Evolutionary conservation across 352 stramenopile genomes (phyloP), one percentile per base, ranked within the genome.

Genomic region (Globisporangium nagaii): DNA sequence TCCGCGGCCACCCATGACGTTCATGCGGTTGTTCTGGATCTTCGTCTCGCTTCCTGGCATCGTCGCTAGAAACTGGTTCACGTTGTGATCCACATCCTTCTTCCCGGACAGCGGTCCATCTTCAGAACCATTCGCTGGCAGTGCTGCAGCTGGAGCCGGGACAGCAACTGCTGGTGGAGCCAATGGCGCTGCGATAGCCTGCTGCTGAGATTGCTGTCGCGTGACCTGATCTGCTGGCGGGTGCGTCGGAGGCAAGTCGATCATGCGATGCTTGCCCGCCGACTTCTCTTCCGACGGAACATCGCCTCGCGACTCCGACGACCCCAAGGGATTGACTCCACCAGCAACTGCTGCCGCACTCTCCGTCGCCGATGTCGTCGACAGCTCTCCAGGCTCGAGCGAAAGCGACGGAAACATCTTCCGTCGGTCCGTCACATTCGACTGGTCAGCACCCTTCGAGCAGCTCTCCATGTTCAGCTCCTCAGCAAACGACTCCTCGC

Each of bases 11-110:
- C 93, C 91, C 75, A 98, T 87, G 10, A 98, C 84, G 37, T 93
- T 96, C 55, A 97, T 94, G 19, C 81, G 66, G 31, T 73, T 80
- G 58, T 96, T 96, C 47, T 90, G 90, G 39, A 97, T 97, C 40
- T 90, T 91, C 37, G 73, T 84, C 70, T 98, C 93, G 36, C 75
- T 96, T 30, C 92, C 86, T 37, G 87, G 90, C 70, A 98, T 86
- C 22, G 71, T 82, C 60, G 83, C 71, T 53, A 96, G 67, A 57
- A 90, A 80, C 37, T 79, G 62, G 71, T 95, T 79, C 66, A 91
- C 75, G 36, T 86, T 65, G 20, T 74, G 58, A 28, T 77, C 73
- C 12, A 50, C 63, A 37, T 71, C 62, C 46, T 78, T 75, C 27
- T 71, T 72, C 19, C 76, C 75, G 10, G 74, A 88, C 4, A 88